Evolutionary conservation across 352 stramenopile species (phyloP).

Genomic region (Phytophthora niederhauseri): DNA sequence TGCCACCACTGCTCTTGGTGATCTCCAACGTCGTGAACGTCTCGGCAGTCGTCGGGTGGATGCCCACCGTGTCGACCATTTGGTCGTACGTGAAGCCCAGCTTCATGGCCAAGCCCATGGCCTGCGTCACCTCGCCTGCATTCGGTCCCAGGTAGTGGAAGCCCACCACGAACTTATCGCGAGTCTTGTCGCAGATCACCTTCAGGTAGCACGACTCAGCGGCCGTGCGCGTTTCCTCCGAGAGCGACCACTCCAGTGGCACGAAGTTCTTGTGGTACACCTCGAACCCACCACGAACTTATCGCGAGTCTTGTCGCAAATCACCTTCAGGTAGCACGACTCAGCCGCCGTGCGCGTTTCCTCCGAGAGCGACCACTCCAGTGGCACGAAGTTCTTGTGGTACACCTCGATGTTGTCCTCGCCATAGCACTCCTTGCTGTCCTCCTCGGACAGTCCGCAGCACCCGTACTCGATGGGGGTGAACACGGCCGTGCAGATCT

Average conservation of each 20-base stretch:
- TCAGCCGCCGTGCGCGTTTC: slow-evolving; percentile 59
- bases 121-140: slow-evolving; percentile 95
- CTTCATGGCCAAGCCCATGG: slow-evolving; percentile 96
- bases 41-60: slow-evolving; percentile 97
- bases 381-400: slow-evolving; percentile 95
- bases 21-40: slow-evolving; percentile 95
- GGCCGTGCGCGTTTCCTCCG: slow-evolving; percentile 49
- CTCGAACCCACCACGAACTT: slow-evolving; percentile 93
- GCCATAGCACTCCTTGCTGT: slow-evolving; percentile 89
- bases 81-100: slow-evolving; percentile 94
- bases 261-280: slow-evolving; percentile 97
- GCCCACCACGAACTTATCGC: slow-evolving; percentile 92
- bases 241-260: slow-evolving; percentile 96
- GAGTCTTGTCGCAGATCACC: slow-evolving; percentile 93
- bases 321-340: slow-evolving; percentile 95
- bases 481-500: slow-evolving; percentile 94
- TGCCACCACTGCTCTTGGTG: slow-evolving; percentile 94
- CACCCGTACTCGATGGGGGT: slow-evolving; percentile 98
- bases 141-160: slow-evolving; percentile 99
- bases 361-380: slow-evolving; percentile 94
- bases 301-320: slow-evolving; percentile 91
- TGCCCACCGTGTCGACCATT: slow-evolving; percentile 94
- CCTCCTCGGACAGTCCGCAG: slow-evolving; percentile 97
- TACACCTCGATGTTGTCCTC: slow-evolving; percentile 95
- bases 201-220: slow-evolving; percentile 94